These are phyloP conservation scores for Ascochyta viciae-villosae DNA, from an alignment of 2,329 filamentous ascomycete species.

Conservation along the genomic window DNA sequence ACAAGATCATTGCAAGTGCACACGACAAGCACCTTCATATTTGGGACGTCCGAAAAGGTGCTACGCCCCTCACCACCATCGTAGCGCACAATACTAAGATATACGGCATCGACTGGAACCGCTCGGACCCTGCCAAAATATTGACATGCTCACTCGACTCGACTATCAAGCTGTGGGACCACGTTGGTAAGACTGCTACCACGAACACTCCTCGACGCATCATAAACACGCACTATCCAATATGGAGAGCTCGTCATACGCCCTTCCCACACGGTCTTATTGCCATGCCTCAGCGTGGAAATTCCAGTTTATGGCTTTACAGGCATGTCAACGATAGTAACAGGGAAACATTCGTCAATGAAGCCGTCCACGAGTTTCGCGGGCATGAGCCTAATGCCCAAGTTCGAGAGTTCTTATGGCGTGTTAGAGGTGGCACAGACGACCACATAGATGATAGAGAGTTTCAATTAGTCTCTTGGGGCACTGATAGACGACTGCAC, in stretches of 20 bases:
- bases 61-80: constrained; percentile 80
- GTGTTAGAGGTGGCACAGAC: constrained; percentile 70
- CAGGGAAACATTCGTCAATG: constrained; percentile 27
- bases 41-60: constrained; percentile 85
- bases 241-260: constrained; percentile 90
- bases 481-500: constrained; percentile 81
- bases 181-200: constrained; percentile 63
- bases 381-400: constrained; percentile 62
- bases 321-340: constrained; percentile 63
- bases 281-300: constrained; percentile 90
- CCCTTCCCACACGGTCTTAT: constrained; percentile 86
- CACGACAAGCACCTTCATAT: constrained; percentile 88
- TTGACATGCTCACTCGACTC: constrained; percentile 90
- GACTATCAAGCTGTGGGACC: constrained; percentile 94
- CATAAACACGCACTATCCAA: constrained; percentile 82
- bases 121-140: constrained; percentile 73
- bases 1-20: constrained; percentile 87
- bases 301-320: constrained; percentile 84
- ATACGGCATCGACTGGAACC: constrained; percentile 94
- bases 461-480: constrained; percentile 94
- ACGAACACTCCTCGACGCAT: constrained; percentile 58
- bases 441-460: constrained; percentile 82
- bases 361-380: constrained; percentile 57
- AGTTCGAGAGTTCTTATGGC: constrained; percentile 92
- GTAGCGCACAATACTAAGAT: constrained; percentile 91